Conservation (phyloP, 352 stramenopile genomes). For the Globisporangium cederbergense region DNA sequence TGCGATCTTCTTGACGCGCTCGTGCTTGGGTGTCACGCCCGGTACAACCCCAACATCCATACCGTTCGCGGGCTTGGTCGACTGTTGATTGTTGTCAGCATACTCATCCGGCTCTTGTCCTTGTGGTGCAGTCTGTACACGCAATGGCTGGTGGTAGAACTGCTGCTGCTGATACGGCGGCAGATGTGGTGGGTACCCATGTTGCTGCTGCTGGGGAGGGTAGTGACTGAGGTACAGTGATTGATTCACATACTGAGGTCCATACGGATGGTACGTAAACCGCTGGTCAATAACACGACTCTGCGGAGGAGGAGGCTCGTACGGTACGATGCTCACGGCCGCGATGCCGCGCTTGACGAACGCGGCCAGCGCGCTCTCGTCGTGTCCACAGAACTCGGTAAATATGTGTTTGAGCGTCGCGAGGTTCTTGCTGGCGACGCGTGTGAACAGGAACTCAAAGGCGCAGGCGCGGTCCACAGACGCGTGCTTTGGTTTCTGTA, state of each 20-base stretch:
- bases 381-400: constrained; percentile 26
- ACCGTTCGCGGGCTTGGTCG: neutral
- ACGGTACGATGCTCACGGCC: constrained; percentile 43
- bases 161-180: neutral
- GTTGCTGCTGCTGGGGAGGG: neutral
- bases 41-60: neutral
- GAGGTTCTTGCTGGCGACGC: constrained; percentile 40
- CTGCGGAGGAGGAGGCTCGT: constrained; percentile 13
- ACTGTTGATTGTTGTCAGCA: neutral
- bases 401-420: constrained; percentile 37
- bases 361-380: constrained; percentile 21
- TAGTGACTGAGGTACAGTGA: neutral
- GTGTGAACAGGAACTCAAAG: constrained; percentile 36
- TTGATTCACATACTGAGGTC: neutral
- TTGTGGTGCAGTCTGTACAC: neutral
- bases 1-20: constrained; percentile 6
- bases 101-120: constrained; percentile 15
- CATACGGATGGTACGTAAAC: neutral
- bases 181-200: too few species aligned
- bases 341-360: constrained; percentile 26
- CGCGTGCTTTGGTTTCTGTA: constrained; percentile 27
- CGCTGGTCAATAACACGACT: neutral
- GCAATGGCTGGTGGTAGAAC: neutral
- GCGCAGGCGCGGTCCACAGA: constrained; percentile 22
- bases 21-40: constrained; percentile 2